Conservation (phyloP, 345 rosid genomes). For the Salix arbutifolia region DNA sequence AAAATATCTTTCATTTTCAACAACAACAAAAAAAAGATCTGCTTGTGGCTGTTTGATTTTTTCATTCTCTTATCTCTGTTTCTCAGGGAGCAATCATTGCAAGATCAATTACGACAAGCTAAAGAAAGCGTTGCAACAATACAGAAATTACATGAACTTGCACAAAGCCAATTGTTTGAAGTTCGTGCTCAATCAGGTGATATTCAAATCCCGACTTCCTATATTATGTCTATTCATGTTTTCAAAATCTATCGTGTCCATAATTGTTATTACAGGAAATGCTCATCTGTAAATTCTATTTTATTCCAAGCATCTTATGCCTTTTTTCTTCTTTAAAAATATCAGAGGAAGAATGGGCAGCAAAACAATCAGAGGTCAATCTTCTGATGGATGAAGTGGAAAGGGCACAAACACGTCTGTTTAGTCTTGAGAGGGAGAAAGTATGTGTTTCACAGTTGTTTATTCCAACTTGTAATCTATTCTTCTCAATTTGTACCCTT, state of each 20-base stretch:
- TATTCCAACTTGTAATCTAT: neutral
- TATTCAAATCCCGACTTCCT: slow-evolving; percentile 11
- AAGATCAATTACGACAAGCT: slow-evolving; percentile 97
- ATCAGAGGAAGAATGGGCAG: slow-evolving; percentile 87
- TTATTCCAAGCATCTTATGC: neutral
- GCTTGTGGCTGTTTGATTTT: neutral
- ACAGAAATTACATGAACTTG: slow-evolving; percentile 96
- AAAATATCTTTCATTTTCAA: neutral
- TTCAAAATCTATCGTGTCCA: neutral
- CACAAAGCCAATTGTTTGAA: slow-evolving; percentile 95
- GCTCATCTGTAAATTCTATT: neutral
- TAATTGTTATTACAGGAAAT: neutral
- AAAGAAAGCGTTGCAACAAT: slow-evolving; percentile 88
- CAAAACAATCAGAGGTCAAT: slow-evolving; percentile 89
- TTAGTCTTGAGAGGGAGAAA: slow-evolving; percentile 96
- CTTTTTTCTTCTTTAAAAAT: slow-evolving; percentile 15
- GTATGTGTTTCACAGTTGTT: slow-evolving; percentile 22
- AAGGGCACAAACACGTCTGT: slow-evolving; percentile 92
- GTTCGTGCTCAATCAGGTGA: slow-evolving; percentile 94
- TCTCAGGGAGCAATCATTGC: slow-evolving; percentile 81
- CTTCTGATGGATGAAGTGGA: slow-evolving; percentile 99
- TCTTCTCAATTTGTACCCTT: too few species aligned
- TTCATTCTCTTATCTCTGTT: neutral
- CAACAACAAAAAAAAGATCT: neutral
- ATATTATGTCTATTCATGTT: neutral